Conservation (phyloP, 2,329 filamentous ascomycete species). For the Venturia effusa region DNA sequence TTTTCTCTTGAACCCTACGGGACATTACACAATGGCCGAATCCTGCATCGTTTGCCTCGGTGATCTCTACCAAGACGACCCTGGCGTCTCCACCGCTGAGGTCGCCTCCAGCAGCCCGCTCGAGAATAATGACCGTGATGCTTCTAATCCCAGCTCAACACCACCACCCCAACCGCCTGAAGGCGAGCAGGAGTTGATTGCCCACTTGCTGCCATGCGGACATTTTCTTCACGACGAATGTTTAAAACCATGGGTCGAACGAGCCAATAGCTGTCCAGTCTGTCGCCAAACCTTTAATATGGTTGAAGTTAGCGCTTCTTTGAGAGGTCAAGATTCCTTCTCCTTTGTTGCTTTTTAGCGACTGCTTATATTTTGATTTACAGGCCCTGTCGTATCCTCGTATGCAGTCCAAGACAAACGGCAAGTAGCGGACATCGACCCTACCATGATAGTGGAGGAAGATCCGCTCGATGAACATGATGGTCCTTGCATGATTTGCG, state of each 20-base stretch:
- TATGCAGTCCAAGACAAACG: constrained; percentile 69
- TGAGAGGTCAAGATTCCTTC: constrained; percentile 58
- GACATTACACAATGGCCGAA: constrained; percentile 43
- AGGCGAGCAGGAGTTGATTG: constrained; percentile 44
- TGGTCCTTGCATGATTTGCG: constrained; percentile 76
- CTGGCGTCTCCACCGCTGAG: constrained; percentile 4
- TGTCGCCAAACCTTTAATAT: constrained; percentile 86
- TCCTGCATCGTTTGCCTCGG: constrained; percentile 63
- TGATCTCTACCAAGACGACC: constrained; percentile 39
- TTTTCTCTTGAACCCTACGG: not conserved
- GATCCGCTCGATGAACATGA: constrained; percentile 31
- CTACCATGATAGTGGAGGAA: constrained; percentile 61
- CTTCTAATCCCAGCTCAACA: constrained; percentile 16
- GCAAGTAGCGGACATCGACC: constrained; percentile 82
- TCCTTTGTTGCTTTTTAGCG: not conserved
- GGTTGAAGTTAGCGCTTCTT: constrained; percentile 69
- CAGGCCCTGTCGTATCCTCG: constrained; percentile 46
- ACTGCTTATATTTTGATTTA: constrained; percentile 1
- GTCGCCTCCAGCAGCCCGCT: constrained; percentile 16
- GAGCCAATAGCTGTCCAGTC: constrained; percentile 96
- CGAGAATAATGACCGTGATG: constrained; percentile 18
- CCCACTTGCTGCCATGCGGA: constrained; percentile 63
- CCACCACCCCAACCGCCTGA: constrained; percentile 17
- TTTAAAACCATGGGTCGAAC: constrained; percentile 86
- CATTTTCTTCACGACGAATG: constrained; percentile 91